Base-by-base conservation (phyloP, 176 grass and related monocot species). In the Musa troglodytarum region DNA sequence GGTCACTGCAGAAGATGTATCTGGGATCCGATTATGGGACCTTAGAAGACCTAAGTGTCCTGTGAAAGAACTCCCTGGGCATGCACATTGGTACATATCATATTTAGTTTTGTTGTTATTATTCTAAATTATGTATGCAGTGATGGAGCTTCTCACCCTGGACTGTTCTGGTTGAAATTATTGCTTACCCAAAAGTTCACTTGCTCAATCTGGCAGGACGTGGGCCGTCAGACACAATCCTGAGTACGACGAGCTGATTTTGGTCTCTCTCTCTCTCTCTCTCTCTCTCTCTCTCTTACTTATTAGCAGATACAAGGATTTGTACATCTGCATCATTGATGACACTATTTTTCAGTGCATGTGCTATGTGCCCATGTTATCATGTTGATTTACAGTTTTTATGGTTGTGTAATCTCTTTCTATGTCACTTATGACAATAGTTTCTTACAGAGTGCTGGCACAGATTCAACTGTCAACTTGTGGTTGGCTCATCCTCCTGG, bases 401-500 rank as follows among this genome's bases (percentile, higher is more conserved):
- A 5, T 43, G 34, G 4, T 50, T 54, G 1, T 21, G 21, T 1
- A 52, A 51, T 25, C 26, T 67, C 20, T 29, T 72, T 22, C 50
- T 81, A 9, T 74, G 64, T 65, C 83, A 23, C 74, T 87, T 28
- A 90, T 68, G 65, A 52, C 20, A 77, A 63, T 70, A 28, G 55
- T 80, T 77, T n/a, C 77, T 81, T 74, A 23, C 81, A 99, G 95
- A 99, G 95, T 94, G 86, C 88, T 73, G 95, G 95, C 80, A 99
- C 95, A 61, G 95, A 99, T 89, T 99, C 95, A 78, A 87, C 95
- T 74, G 86, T 99, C 67, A 94, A 99, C 87, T 89, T 99, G 74
- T 99, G 95, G 90, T 80, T 88, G 77, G 90, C 87, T 84, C 68
- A 78, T 82, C 79, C 82, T 82, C 58, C 79, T 70, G 85, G 52